phyloP scores from a whole-genome alignment of 306 rosid species.

The Prunus mongolica region DNA sequence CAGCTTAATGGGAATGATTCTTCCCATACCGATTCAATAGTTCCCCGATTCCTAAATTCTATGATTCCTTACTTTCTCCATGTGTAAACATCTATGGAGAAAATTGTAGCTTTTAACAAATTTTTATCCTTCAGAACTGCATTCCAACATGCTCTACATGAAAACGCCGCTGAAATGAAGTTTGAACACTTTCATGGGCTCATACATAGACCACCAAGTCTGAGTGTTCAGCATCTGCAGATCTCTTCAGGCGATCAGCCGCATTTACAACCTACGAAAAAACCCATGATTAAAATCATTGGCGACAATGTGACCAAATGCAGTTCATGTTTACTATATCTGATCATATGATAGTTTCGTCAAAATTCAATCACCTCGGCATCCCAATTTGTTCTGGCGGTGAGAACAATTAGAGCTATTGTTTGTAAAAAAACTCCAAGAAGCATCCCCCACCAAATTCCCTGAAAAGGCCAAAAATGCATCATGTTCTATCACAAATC shows the following conservation, averaged over 20 bases:
- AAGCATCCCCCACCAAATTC: conserved; percentile 80
- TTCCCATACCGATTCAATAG: too few relatives aligned
- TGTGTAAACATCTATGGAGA: too few relatives aligned
- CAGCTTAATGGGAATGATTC: too few relatives aligned
- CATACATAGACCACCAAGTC: not conserved
- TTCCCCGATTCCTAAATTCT: too few relatives aligned
- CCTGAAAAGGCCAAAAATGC: conserved; percentile 26
- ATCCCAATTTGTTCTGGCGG: conserved; percentile 63
- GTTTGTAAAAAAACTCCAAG: conserved; percentile 73
- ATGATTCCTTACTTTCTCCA: too few relatives aligned
- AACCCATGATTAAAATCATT: not conserved
- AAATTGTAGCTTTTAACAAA: not conserved
- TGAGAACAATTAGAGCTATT: conserved; percentile 42
- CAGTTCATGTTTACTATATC: not conserved
- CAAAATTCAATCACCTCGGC: conserved; percentile 39
- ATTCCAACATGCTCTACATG: not conserved
- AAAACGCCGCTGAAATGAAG: not conserved
- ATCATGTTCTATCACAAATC: not conserved
- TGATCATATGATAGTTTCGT: not conserved
- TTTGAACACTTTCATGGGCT: not conserved
- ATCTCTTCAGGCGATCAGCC: conserved; percentile 4
- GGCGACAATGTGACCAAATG: not conserved
- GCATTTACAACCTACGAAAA: conserved; percentile 49
- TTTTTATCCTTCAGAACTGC: not conserved
- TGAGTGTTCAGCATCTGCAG: not conserved